Conservation (phyloP, 177 flowering plant species). For the Vitis hybrid region DNA sequence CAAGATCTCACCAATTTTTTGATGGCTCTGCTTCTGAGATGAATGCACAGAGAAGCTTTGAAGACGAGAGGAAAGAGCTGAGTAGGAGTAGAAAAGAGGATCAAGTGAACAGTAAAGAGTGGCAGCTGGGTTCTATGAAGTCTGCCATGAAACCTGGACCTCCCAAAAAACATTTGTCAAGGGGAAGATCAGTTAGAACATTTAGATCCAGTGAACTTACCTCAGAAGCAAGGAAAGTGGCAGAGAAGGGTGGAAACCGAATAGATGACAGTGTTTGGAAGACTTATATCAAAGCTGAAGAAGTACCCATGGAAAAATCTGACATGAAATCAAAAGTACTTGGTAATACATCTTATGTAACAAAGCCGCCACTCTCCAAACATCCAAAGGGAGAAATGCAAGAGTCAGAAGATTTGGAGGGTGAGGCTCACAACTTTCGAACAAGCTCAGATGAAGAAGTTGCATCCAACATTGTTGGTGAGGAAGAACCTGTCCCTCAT, state of each 20-base stretch:
- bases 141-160: slow-evolving; percentile 14
- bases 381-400: slow-evolving; percentile 16
- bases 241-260: slow-evolving; percentile 6
- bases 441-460: slow-evolving; percentile 21
- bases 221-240: neutral
- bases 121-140: slow-evolving; percentile 3
- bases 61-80: slow-evolving; percentile 14
- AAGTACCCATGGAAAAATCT: neutral
- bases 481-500: slow-evolving; percentile 16
- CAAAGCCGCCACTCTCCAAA: slow-evolving; percentile 5
- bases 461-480: slow-evolving; percentile 2
- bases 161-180: slow-evolving; percentile 18
- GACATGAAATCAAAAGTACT: neutral
- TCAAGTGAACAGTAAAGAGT: slow-evolving; percentile 4
- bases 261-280: slow-evolving; percentile 8
- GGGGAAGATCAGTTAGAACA: slow-evolving; percentile 52
- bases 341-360: neutral
- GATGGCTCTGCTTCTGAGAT: slow-evolving; percentile 15
- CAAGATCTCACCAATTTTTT: slow-evolving; percentile 9
- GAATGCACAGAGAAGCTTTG: neutral
- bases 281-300: slow-evolving; percentile 7
- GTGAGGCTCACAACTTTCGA: slow-evolving; percentile 12
- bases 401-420: slow-evolving; percentile 15
- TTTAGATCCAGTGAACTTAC: slow-evolving; percentile 18
- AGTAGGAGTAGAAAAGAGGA: slow-evolving; percentile 6